These are phyloP conservation scores for Caryopteris hybrid DNA, from an alignment of 305 asterid genomes.

Conservation along the genomic window DNA sequence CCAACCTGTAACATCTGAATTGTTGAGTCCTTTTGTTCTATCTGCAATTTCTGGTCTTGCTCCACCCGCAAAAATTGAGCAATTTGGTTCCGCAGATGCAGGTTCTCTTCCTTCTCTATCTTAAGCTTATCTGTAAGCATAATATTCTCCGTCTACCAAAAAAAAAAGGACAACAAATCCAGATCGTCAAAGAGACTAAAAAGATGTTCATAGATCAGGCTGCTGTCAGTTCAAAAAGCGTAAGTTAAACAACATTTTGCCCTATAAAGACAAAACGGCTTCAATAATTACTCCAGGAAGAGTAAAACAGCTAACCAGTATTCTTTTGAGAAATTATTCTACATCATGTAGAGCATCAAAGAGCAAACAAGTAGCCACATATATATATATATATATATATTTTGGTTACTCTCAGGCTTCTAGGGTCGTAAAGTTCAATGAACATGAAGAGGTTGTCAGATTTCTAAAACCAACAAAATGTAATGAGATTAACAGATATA, in stretches of 20 bases:
- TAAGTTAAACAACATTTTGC: not conserved
- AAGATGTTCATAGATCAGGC: conserved; percentile 3
- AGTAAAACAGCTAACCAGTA: not conserved
- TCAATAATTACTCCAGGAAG: not conserved
- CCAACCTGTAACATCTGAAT: conserved; percentile 86
- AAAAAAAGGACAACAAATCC: conserved; percentile 16
- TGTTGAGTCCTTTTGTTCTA: conserved; percentile 71
- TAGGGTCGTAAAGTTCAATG: not conserved
- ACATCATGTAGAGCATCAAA: conserved; percentile 3
- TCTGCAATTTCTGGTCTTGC: conserved; percentile 75
- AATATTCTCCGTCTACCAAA: conserved; percentile 75
- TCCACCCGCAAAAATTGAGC: conserved; percentile 74
- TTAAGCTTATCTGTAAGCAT: conserved; percentile 68
- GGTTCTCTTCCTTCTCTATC: conserved; percentile 90
- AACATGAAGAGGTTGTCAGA: not conserved
- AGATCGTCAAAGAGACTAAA: conserved; percentile 20
- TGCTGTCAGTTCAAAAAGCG: conserved; percentile 15
- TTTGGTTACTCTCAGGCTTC: conserved; percentile 4
- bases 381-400: not conserved
- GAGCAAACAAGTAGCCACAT: not conserved
- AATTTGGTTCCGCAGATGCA: conserved; percentile 70
- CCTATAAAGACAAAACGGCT: not conserved
- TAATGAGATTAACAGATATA: not conserved
- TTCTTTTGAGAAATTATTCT: conserved; percentile 9
- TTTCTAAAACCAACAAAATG: not conserved